Evolutionary conservation across 2,329 filamentous ascomycete species (phyloP).

Genomic region (Penicillium carneum): DNA sequence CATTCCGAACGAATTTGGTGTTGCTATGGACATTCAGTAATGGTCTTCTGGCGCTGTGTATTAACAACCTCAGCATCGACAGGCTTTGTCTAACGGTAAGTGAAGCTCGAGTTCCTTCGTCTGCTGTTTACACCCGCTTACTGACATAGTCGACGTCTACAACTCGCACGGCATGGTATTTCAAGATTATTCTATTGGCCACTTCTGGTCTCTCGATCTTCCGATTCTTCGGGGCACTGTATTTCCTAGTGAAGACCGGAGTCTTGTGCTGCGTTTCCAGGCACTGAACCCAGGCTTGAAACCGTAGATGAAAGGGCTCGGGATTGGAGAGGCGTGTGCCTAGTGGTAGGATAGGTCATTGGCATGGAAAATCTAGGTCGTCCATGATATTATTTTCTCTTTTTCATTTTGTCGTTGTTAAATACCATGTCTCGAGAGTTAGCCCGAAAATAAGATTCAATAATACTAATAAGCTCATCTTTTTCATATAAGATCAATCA

Average conservation of each 20-base stretch:
- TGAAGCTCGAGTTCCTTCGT: not conserved
- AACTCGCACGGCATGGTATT: slow-evolving; percentile 25
- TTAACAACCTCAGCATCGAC: slow-evolving; percentile 71
- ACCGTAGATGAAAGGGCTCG: not conserved
- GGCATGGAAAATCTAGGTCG: not conserved
- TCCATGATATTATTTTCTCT: not conserved
- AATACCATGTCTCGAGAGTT: not conserved
- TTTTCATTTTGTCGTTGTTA: not conserved
- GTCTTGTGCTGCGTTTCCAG: slow-evolving; percentile 27
- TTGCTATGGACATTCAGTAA: slow-evolving; percentile 93
- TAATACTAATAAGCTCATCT: too few relatives aligned
- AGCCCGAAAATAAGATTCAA: not conserved
- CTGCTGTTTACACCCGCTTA: not conserved
- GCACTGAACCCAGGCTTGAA: not conserved
- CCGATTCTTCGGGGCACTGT: slow-evolving; percentile 30
- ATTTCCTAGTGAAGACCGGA: slow-evolving; percentile 26
- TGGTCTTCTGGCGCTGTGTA: slow-evolving; percentile 77
- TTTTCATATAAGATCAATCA: slow-evolving; percentile 18
- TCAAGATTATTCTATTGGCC: slow-evolving; percentile 29
- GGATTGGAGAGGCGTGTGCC: not conserved
- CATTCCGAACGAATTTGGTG: slow-evolving; percentile 92
- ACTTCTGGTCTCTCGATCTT: slow-evolving; percentile 32
- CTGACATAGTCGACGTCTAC: slow-evolving; percentile 8
- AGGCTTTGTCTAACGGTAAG: slow-evolving; percentile 32
- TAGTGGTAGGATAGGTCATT: not conserved